A percentile compares a stretch with the other conserved stretches of the same genome.
These are phyloP conservation scores for Elsinoe ampelina DNA, from an alignment of 2,329 filamentous ascomycete species.

Conservation along the genomic window DNA sequence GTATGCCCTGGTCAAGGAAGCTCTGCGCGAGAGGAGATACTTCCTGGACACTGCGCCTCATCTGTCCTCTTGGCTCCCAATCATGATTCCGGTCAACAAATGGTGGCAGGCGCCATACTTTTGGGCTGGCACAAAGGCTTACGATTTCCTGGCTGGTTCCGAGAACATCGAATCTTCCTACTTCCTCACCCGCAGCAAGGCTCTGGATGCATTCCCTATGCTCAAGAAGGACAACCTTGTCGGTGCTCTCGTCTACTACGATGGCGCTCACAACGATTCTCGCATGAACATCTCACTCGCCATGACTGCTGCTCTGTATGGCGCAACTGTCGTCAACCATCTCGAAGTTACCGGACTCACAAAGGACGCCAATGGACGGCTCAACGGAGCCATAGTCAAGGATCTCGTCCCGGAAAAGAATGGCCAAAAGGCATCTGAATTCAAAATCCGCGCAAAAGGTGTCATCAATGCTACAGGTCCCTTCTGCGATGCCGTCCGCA, in stretches of 20 bases:
- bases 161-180: slow-evolving; percentile 86
- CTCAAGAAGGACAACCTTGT: slow-evolving; percentile 68
- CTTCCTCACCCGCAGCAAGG: slow-evolving; percentile 78
- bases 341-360: slow-evolving; percentile 67
- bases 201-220: slow-evolving; percentile 82
- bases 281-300: slow-evolving; percentile 85
- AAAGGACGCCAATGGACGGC: slow-evolving; percentile 62
- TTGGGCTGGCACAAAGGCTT: slow-evolving; percentile 70
- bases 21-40: slow-evolving; percentile 71
- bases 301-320: slow-evolving; percentile 82
- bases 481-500: slow-evolving; percentile 76
- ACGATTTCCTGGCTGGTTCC: slow-evolving; percentile 74
- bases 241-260: slow-evolving; percentile 81
- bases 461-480: slow-evolving; percentile 84
- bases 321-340: slow-evolving; percentile 73
- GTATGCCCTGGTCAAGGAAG: slow-evolving; percentile 64
- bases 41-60: slow-evolving; percentile 77
- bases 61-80: slow-evolving; percentile 70
- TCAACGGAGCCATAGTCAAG: slow-evolving; percentile 64
- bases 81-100: slow-evolving; percentile 71
- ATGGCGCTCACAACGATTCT: slow-evolving; percentile 86
- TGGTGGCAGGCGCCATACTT: slow-evolving; percentile 81
- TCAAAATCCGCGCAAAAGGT: slow-evolving; percentile 67
- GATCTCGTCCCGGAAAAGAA: slow-evolving; percentile 60
- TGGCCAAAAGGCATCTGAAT: slow-evolving; percentile 52